Evolutionary conservation across 1,284 basidiomycete genomes (phyloP), one percentile per base, ranked within the genome.

Genomic region (Microbotryum scabiosae): DNA sequence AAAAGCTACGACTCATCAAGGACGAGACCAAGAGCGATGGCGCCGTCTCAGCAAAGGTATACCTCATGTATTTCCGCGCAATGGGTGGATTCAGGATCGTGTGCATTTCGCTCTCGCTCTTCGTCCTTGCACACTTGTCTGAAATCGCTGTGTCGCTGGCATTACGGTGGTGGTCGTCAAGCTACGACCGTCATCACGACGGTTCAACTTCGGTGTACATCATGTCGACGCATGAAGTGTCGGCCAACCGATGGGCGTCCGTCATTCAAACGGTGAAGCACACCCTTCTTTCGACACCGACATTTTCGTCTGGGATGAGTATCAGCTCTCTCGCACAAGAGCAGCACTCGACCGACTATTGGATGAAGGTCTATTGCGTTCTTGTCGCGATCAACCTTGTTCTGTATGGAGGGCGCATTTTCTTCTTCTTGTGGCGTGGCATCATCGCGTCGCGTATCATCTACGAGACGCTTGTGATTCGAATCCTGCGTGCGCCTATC

Each of bases 111-210:
- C 41, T 70, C 4, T 50, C 46, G 3, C 58, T 69, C 43, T 63
- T 66, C 32, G 30, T 63, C 20, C n/a, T 54, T 5, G 67, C 69
- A 2, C 70, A 72, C 48, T 12, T 60, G 5, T 21, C 63, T 5
- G 69, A 71, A 12, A 62, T 72, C 47, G 59, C 64, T 57, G 41
- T 56, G 49, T 64, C 53, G 12, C 47, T 64, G 43, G 62, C 67
- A 1, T 53, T 72, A 1, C 60, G 67, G 1, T 64, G 64, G 45
- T 72, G 71, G 71, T 67, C 71, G 1, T 54, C 56, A 16, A 61
- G 67, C 16, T 71, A 66, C 47, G 70, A 70, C 54, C 52, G 51
- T 49, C 48, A 52, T 21, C 51, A 48, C 25, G 20, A 50, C 2
- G 43, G 47, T 20, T 30, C 53, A 5, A 21, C 54, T 16, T 36